These are phyloP conservation scores for Crithidia thermophila DNA, from an alignment of 208 protist genomes.

Conservation along the genomic window DNA sequence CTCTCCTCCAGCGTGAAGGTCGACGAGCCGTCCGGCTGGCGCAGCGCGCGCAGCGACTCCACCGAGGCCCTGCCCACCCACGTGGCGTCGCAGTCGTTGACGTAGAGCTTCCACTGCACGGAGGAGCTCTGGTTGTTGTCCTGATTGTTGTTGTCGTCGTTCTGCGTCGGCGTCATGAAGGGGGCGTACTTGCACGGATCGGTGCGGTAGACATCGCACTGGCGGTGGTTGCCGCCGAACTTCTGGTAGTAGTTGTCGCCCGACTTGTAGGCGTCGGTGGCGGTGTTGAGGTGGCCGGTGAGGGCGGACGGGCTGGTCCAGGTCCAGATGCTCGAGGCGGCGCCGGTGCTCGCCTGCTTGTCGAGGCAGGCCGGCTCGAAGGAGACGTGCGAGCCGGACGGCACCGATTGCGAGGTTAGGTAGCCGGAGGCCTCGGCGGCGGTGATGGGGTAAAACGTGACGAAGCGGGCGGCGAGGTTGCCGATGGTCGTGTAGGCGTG, in stretches of 20 bases:
- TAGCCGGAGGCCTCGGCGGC: constrained; percentile 24
- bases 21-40: constrained; percentile 53
- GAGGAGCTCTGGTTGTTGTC: constrained; percentile 21
- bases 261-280: constrained; percentile 54
- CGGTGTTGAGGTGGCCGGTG: constrained; percentile 58
- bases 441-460: constrained; percentile 82
- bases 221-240: constrained; percentile 85
- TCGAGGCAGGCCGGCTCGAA: constrained; percentile 81
- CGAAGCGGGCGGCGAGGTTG: constrained; percentile 83
- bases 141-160: constrained; percentile 24
- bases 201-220: constrained; percentile 78
- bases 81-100: constrained; percentile 87
- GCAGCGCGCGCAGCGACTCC: constrained; percentile 64
- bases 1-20: constrained; percentile 58
- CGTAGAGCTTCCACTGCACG: constrained; percentile 79
- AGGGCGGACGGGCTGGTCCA: constrained; percentile 42
- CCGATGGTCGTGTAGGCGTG: constrained; percentile 74
- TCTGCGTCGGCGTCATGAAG: constrained; percentile 66
- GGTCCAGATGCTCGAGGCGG: constrained; percentile 58
- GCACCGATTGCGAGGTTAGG: constrained; percentile 40
- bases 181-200: constrained; percentile 87
- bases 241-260: constrained; percentile 91
- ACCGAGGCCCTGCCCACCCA: constrained; percentile 82
- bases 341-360: constrained; percentile 56
- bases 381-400: constrained; percentile 52